Evolutionary conservation across 2,329 filamentous ascomycete species (phyloP), one percentile per base, ranked within the genome.

Genomic region (Allantophomopsis lycopodina): DNA sequence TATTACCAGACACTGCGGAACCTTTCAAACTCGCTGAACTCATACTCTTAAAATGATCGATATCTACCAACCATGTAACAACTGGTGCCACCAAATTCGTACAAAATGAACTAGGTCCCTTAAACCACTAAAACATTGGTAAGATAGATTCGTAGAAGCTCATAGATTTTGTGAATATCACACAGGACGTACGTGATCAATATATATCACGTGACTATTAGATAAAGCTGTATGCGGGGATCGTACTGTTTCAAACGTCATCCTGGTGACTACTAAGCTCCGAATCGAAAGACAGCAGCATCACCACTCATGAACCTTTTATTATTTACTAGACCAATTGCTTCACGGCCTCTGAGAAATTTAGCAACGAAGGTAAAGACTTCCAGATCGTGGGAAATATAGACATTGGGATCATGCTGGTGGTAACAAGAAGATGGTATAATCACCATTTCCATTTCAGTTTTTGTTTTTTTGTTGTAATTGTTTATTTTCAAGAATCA

Each of bases 361-460:
- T 12, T 47, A 34, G 42, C 44, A 32, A 37, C 40, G 14, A 48
- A 41, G 32, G 48, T 49, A 38, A 35, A 43, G 33, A 23, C 23
- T 12, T 4, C 32, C 13, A 6, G 32, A 34, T 12, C 11, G 8
- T 28, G 23, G 7, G 17, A 2, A 31, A 35, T 21, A 17, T 44
- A 94, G 88, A 57, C 91, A 98, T 58, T 81, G 80, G 68, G 91
- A 98, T 50, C 91, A 98, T 60, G 81, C 91, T 1, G 91, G 91
- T 46, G 91, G 91, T 7, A 98, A 98, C 59, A 71, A 73, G 42
- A 78, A 87, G 51, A 70, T 94, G 46, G 85, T 88, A 62, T 28
- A 8, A 28, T 12, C n/a, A n/a, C n/a, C 23, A 10, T 8, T 28
- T 28, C 11, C 23, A 18, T 20, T 17, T 33, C 16, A 32, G 7